These are phyloP conservation scores for Claviceps maximensis DNA, from an alignment of 2,329 filamentous ascomycete genomes.

Conservation along the genomic window DNA sequence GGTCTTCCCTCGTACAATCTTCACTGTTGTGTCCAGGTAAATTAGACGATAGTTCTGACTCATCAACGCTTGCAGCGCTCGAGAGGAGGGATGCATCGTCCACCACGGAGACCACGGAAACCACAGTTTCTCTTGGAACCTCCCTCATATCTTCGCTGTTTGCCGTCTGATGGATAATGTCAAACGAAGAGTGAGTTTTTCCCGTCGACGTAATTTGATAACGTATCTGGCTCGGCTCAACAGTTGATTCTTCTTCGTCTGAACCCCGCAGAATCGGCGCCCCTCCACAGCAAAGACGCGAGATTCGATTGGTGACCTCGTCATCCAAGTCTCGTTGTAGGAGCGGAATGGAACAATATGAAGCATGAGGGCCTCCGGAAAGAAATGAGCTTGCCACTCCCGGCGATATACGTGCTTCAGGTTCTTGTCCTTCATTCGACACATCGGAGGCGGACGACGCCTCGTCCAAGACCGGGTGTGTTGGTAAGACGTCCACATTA, in stretches of 20 bases:
- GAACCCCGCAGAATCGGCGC: constrained; percentile 43
- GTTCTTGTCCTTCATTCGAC: constrained; percentile 7
- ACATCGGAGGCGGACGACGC: constrained; percentile 5
- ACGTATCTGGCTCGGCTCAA: constrained; percentile 9
- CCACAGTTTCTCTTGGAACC: constrained; percentile 19
- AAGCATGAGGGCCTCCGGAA: constrained; percentile 54
- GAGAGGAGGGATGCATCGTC: constrained; percentile 34
- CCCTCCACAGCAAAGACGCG: constrained; percentile 33
- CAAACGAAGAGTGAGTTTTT: constrained; percentile 32
- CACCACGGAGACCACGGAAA: constrained; percentile 9
- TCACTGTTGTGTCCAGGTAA: not conserved
- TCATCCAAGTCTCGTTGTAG: constrained; percentile 53
- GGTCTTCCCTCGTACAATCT: constrained; percentile 13
- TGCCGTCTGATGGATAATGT: constrained; percentile 39
- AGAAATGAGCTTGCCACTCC: constrained; percentile 34
- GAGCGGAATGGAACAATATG: constrained; percentile 64
- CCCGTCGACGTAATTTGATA: constrained; percentile 11
- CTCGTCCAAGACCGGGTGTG: not conserved
- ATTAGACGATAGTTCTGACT: not conserved
- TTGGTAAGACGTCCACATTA: constrained; percentile 1
- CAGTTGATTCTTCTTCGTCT: constrained; percentile 23
- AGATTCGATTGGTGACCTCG: constrained; percentile 25
- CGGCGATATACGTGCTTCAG: constrained; percentile 13
- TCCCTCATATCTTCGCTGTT: constrained; percentile 35
- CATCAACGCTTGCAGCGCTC: constrained; percentile 33